Evolutionary conservation across 371 early-diverging fungal genomes (phyloP), one percentile per base, ranked within the genome.

Genomic region (Apophysomyces sp.): DNA sequence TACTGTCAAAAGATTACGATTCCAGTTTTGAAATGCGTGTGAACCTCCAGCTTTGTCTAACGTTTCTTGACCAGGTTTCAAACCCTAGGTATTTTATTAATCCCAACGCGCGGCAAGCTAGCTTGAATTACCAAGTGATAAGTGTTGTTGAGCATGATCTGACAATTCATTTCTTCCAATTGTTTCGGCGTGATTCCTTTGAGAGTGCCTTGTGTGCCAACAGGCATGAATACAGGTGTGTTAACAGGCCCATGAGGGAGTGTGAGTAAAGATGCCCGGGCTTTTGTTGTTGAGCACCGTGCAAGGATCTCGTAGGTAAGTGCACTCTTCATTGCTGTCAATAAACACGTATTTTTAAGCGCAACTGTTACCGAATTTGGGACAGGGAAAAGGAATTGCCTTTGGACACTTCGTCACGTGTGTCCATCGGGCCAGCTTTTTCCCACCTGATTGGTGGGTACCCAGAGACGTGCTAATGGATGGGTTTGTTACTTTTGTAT

Each of bases 181-280:
- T 95, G 95, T 21, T 89, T 67, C 12, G 89, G 83, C 24, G 92
- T 88, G 55, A 96, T 69, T 15, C 95, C 97, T 70, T 97, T 97
- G 79, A 98, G 84, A 12, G 94, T 89, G 18, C 95, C 98, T 77
- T 96, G 92, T 3, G 98, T 98, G n/a, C 95, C 98, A 9, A 98
- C 98, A 5, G 98, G 97, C 98, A 98, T 98, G 67, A 97, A 98
- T 63, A 92, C 90, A 28, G 98, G 98, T 32, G 94, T 89, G 58
- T 91, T 86, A 12, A 93, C 94, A 4, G 87, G 90, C 28, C 85
- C 88, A 78, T 94, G 95, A 40, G 92, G 94, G 58, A 97, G 74
- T n/a, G 82, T 84, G 70, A 95, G 74, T 24, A 85, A 64, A 9
- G 93, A 89, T 0, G 92, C 92, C 57, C 95, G 76, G 0, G 95